phyloP scores from a whole-genome alignment of 2,329 filamentous ascomycete genomes.

The Pestalotiopsis sp. region DNA sequence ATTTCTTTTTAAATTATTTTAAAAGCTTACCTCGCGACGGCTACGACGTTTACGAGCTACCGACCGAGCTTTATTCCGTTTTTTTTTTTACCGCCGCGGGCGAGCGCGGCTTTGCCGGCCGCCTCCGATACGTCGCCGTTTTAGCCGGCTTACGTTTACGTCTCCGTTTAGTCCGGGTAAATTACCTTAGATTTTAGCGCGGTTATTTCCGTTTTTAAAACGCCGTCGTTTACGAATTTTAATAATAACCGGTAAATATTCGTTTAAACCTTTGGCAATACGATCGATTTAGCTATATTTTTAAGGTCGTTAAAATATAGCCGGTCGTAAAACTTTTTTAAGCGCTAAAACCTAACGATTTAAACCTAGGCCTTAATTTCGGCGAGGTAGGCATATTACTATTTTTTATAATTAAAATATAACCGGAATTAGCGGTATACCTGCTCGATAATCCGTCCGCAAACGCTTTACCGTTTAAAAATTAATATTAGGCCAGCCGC shows the following conservation, averaged over 20 bases:
- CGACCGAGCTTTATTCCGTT: neutral
- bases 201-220: neutral
- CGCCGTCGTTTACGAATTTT: neutral
- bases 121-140: neutral
- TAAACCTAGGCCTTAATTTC: neutral
- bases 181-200: neutral
- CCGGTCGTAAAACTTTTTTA: neutral
- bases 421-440: neutral
- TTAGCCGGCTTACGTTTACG: neutral
- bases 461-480: neutral
- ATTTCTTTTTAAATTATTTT: neutral
- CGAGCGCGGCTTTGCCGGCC: neutral
- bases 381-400: neutral
- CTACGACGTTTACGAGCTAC: neutral
- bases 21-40: neutral
- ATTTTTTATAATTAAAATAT: neutral
- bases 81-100: neutral
- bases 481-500: neutral
- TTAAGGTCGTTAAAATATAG: neutral
- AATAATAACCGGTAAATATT: neutral
- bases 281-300: neutral
- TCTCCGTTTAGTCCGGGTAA: neutral
- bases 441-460: neutral
- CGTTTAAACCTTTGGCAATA: neutral
- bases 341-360: neutral